phyloP scores from a whole-genome alignment of 176 grass and related monocot genomes.

The Triticum urartu region DNA sequence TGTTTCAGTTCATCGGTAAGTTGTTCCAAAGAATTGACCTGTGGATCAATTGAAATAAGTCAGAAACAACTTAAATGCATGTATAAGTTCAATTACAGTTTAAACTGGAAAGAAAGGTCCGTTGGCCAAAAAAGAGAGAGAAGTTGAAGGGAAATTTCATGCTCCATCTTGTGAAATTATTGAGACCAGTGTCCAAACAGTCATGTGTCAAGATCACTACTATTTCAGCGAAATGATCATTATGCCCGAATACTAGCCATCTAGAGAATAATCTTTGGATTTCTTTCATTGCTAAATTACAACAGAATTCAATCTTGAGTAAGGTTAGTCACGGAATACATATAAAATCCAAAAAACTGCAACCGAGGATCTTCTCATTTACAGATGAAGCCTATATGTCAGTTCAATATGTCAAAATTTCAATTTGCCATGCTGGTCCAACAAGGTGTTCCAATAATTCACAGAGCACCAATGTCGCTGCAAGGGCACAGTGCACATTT shows the following conservation, averaged over 20 bases:
- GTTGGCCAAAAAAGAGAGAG: neutral
- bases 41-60: constrained; percentile 29
- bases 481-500: neutral
- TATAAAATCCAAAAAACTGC: neutral
- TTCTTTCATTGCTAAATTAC: neutral
- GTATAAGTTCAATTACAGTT: neutral
- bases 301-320: neutral
- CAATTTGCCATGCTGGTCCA: constrained; percentile 1
- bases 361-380: neutral
- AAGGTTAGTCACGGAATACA: neutral
- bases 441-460: neutral
- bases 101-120: neutral
- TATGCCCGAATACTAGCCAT: neutral
- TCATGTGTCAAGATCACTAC: neutral
- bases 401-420: neutral
- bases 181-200: neutral
- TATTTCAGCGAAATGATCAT: neutral
- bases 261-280: neutral
- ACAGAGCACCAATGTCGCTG: neutral
- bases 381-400: constrained; percentile 16
- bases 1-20: constrained; percentile 85
- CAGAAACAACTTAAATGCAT: constrained; percentile 24
- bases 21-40: constrained; percentile 95
- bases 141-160: neutral
- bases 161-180: neutral